phyloP scores from a whole-genome alignment of 805 yeast species.

The Pichia californica region DNA sequence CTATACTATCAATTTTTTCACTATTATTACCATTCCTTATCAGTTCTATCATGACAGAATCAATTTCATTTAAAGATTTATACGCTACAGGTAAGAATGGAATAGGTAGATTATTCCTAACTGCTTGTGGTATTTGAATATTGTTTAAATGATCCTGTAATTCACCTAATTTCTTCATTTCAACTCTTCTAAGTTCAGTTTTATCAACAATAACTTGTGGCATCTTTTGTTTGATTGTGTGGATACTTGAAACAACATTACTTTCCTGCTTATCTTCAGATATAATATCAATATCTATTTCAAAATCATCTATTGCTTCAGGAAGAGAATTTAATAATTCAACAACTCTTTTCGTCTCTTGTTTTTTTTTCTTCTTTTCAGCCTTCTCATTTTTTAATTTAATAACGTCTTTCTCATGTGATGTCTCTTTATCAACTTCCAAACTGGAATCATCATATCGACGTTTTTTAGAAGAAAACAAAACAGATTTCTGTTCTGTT shows the following conservation, averaged over 20 bases:
- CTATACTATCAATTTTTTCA: too few relatives aligned
- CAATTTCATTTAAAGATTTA: not conserved
- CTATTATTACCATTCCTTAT: not conserved
- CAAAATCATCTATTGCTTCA: conserved; percentile 15
- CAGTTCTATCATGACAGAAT: not conserved
- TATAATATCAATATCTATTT: conserved; percentile 10
- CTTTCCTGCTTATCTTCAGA: too few relatives aligned
- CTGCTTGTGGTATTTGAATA: conserved; percentile 1
- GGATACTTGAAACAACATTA: too few relatives aligned
- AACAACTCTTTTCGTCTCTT: not conserved
- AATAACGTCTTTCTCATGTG: too few relatives aligned
- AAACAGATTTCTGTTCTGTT: conserved; percentile 9
- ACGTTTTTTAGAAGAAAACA: conserved; percentile 7
- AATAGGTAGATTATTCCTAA: conserved; percentile 7
- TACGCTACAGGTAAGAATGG: not conserved
- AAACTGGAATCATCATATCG: not conserved
- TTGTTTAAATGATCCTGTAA: not conserved
- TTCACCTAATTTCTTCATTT: not conserved
- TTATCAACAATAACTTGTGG: not conserved
- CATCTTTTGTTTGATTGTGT: not conserved
- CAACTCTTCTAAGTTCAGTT: conserved; percentile 4
- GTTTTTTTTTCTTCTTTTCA: conserved; percentile 3
- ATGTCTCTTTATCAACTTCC: not conserved
- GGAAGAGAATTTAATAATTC: conserved; percentile 10
- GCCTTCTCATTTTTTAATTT: not conserved